phyloP scores from a whole-genome alignment of 2,329 filamentous ascomycete species.

The Parastagonospora avenae region DNA sequence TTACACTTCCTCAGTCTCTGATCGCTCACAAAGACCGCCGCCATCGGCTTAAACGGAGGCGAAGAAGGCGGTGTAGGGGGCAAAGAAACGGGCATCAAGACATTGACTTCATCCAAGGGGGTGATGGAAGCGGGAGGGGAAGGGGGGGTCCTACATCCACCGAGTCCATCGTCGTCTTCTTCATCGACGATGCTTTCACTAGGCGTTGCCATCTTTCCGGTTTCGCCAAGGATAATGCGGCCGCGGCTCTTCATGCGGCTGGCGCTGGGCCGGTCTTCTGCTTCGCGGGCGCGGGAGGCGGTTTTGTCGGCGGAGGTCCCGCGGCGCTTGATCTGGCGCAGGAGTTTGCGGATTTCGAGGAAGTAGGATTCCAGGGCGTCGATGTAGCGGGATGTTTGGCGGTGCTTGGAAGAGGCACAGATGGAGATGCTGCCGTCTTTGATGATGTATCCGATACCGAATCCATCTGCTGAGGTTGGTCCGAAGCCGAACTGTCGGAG shows the following conservation, averaged over 20 bases:
- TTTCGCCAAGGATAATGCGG: constrained; percentile 68
- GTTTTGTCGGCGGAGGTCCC: constrained; percentile 59
- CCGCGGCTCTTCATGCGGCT: constrained; percentile 72
- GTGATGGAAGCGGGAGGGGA: constrained; percentile 30
- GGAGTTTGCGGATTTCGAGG: constrained; percentile 83
- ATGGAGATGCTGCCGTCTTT: constrained; percentile 91
- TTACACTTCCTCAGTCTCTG: constrained; percentile 23
- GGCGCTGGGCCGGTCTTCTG: constrained; percentile 56
- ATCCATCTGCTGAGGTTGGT: constrained; percentile 89
- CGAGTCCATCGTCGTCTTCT: constrained; percentile 87
- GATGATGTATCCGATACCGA: constrained; percentile 98
- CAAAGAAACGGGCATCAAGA: constrained; percentile 20
- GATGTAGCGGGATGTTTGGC: constrained; percentile 89
- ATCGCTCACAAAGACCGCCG: constrained; percentile 37
- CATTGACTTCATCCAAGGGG: constrained; percentile 22
- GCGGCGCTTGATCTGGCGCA: constrained; percentile 70
- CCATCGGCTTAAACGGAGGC: constrained; percentile 42
- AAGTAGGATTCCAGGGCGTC: constrained; percentile 90
- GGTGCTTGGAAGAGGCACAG: constrained; percentile 89
- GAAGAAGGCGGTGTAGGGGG: constrained; percentile 44
- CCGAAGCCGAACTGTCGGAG: constrained; percentile 97
- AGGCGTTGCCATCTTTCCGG: constrained; percentile 56
- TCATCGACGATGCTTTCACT: constrained; percentile 72
- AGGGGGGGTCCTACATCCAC: constrained; percentile 72
- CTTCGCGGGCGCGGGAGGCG: constrained; percentile 65